A percentile compares a stretch with the other conserved stretches of the same genome.
Evolutionary conservation across 2,329 filamentous ascomycete species (phyloP).

Genomic region (Fusarium denticulatum): DNA sequence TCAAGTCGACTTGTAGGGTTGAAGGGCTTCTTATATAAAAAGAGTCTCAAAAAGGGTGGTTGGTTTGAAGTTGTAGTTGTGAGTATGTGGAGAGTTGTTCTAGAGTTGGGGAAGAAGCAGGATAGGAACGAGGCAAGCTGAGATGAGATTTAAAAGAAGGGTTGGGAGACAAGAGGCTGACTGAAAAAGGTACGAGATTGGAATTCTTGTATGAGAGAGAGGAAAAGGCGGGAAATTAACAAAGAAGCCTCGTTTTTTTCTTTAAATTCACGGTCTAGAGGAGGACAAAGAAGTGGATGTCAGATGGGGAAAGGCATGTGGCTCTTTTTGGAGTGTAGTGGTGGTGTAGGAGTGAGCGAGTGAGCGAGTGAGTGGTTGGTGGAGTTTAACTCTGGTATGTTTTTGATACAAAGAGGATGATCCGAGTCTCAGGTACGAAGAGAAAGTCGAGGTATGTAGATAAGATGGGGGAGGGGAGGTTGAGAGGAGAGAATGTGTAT

Average conservation of each 20-base stretch:
- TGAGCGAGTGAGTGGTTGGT: slow-evolving; percentile 11
- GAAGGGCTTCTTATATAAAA: slow-evolving; percentile 3
- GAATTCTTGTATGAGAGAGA: slow-evolving; percentile 10
- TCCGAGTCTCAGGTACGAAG: slow-evolving; percentile 1
- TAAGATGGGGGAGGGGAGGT: slow-evolving; percentile 1
- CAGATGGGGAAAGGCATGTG: slow-evolving; percentile 11
- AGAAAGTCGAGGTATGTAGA: slow-evolving; percentile 3
- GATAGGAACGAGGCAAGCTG: slow-evolving; percentile 4
- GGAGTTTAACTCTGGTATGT: slow-evolving; percentile 20
- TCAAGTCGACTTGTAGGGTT: slow-evolving; percentile 5
- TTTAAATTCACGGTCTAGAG: slow-evolving; percentile 13
- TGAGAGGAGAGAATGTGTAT: slow-evolving; percentile 9
- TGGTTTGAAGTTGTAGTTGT: not conserved
- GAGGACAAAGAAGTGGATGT: slow-evolving; percentile 18
- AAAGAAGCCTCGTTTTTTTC: slow-evolving; percentile 10
- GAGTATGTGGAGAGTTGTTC: slow-evolving; percentile 3
- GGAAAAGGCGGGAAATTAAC: slow-evolving; percentile 9
- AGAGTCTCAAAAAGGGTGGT: not conserved
- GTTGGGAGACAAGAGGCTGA: slow-evolving; percentile 19
- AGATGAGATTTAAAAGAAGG: slow-evolving; percentile 1
- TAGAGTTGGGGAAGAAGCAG: slow-evolving; percentile 14
- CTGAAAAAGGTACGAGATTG: slow-evolving; percentile 2
- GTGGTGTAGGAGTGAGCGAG: not conserved
- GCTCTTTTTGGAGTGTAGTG: not conserved
- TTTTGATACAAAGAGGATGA: slow-evolving; percentile 28